These are phyloP conservation scores for Cyphellophora attinorum DNA, from an alignment of 2,329 filamentous ascomycete genomes.

Conservation along the genomic window DNA sequence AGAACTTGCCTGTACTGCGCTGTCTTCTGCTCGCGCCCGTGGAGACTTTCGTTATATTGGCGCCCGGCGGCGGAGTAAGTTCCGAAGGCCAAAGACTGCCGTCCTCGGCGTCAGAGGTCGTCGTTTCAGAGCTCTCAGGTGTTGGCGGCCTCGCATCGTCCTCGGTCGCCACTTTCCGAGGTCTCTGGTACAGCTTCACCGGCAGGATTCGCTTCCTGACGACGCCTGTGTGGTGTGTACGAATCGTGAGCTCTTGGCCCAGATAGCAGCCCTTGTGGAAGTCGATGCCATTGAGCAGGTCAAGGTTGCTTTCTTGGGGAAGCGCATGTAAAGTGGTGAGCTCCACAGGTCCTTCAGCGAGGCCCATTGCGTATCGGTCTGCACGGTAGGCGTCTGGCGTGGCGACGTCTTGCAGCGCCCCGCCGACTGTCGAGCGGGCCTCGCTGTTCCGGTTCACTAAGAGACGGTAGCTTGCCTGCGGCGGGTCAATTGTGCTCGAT, in stretches of 20 bases:
- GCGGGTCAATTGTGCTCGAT: no score
- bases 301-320: slow-evolving; percentile 83
- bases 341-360: slow-evolving; percentile 78
- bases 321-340: slow-evolving; percentile 62
- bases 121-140: no score
- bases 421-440: neutral
- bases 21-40: slow-evolving; percentile 43
- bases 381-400: slow-evolving; percentile 58
- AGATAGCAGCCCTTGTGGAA: slow-evolving; percentile 96
- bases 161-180: slow-evolving; percentile 31
- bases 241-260: slow-evolving; percentile 91
- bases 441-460: neutral
- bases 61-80: slow-evolving; percentile 26
- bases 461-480: neutral
- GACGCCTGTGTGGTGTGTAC: slow-evolving; percentile 88
- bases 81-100: no score
- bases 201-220: slow-evolving; percentile 85
- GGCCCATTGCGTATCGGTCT: slow-evolving; percentile 66
- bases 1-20: slow-evolving; percentile 70
- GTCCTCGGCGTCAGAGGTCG: slow-evolving; percentile 11
- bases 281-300: slow-evolving; percentile 75
- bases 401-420: slow-evolving; percentile 27
- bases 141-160: slow-evolving; percentile 35
- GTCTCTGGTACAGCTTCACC: slow-evolving; percentile 61
- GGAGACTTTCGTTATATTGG: slow-evolving; percentile 45